Conservation (phyloP, 163 green algal genomes). For the Volvox carteri region DNA sequence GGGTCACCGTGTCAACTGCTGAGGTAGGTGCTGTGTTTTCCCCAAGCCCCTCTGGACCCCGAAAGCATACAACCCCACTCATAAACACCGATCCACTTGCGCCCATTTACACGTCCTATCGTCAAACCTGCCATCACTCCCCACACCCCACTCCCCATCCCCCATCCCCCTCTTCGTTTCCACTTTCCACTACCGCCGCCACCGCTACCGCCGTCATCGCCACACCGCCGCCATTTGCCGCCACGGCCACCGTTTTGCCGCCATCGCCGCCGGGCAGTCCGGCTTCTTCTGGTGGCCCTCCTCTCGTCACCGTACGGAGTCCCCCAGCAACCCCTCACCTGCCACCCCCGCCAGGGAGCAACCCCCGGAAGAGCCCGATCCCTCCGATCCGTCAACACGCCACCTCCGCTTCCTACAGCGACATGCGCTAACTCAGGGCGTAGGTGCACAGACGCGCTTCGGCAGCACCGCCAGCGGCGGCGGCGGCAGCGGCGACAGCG, state of each 20-base stretch:
- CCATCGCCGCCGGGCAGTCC: no score
- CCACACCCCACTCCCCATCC: background rate
- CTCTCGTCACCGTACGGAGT: background rate
- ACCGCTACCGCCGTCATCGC: no score
- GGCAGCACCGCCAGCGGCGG: background rate
- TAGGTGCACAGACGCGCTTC: background rate
- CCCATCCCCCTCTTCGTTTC: background rate
- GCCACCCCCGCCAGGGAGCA: no score
- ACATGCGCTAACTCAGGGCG: background rate
- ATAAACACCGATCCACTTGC: no score
- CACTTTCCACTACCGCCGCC: background rate
- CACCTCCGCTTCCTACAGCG: slow-evolving; percentile 19
- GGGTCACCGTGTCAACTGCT: no score
- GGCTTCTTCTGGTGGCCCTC: slow-evolving; percentile 22
- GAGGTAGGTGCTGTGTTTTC: no score
- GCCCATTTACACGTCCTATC: no score
- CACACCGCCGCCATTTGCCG: no score
- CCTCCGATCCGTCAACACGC: background rate
- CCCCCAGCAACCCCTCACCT: no score
- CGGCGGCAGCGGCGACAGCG: background rate
- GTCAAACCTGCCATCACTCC: background rate
- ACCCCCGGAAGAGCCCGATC: background rate
- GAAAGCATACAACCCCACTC: no score
- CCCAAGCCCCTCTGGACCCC: no score
- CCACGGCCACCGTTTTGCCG: no score